Evolutionary conservation across 768 basidiomycete species (phyloP), one percentile per base, ranked within the genome.

Genomic region (Tricholoma terreum): DNA sequence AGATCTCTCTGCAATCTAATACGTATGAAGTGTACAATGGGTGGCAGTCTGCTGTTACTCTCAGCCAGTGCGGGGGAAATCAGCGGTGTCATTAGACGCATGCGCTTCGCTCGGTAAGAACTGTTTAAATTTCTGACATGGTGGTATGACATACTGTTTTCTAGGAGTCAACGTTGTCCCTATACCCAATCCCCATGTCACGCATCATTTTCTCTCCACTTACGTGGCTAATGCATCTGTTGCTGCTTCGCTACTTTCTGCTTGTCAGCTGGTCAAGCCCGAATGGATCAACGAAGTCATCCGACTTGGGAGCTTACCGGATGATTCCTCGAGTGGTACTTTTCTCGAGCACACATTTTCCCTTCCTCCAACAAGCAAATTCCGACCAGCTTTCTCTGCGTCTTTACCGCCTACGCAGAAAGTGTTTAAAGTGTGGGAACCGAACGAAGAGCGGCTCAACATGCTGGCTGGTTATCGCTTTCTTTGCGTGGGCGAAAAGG

Each of bases 261-360:
- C 80, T 0, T 76, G 80, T 12, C 75, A 78, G 10, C 79, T 91
- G 49, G 87, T 87, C 31, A 89, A 77, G 56, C 75, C 79, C 0
- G 84, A 86, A 48, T 92, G 90, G 90, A 69, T 91, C 22, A 68
- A 70, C 6, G 84, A 90, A 55, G 65, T 89, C 30, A 58, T 90
- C 30, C 77, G 79, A 2, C 72, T 84, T 0, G 84, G 84, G 7
- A 69, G 62, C 15, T 62, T 74, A 10, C 68, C 73, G 4, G 58
- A 65, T 2, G 69, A 80, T 36, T 65, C 70, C 2, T 66, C 72
- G 9, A 70, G 65, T 43, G 70, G 72, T 0, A 61, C 68, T n/a
- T 66, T 75, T 1, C 71, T 89, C 7, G 86, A 89, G 64, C 67
- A 78, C 17, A 63, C 69, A 0, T 89, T 84, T 43, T 50, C 50